Percentiles rank a stretch among this genome's conserved stretches.
Evolutionary conservation across 1,284 basidiomycete species (phyloP).

Genomic region (Uromyces viciae-fabae): DNA sequence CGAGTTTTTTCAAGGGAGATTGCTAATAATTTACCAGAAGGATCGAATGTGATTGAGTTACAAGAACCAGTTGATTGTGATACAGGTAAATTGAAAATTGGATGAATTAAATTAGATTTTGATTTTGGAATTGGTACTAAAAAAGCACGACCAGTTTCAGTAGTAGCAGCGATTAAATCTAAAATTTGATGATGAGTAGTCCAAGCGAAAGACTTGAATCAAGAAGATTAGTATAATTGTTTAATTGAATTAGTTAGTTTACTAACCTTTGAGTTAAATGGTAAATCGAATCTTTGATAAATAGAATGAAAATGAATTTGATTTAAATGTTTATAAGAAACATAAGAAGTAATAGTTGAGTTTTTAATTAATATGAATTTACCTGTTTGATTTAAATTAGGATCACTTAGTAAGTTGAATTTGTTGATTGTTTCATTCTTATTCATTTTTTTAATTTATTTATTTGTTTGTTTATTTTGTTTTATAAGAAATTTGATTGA

Average conservation of each 20-base stretch:
- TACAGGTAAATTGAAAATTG: slow-evolving; percentile 12
- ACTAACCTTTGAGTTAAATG: background rate
- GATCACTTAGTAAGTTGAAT: slow-evolving; percentile 9
- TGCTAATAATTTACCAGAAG: slow-evolving; percentile 33
- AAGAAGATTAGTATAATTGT: background rate
- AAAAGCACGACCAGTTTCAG: slow-evolving; percentile 10
- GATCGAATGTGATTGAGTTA: slow-evolving; percentile 29
- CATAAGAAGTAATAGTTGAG: background rate
- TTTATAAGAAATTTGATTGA: no score
- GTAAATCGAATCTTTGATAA: background rate
- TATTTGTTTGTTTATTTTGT: no score
- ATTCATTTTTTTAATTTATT: no score
- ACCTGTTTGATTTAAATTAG: background rate
- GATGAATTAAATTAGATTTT: background rate
- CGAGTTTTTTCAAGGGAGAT: slow-evolving; percentile 30
- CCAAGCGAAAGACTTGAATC: slow-evolving; percentile 20
- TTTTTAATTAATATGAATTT: slow-evolving; percentile 1
- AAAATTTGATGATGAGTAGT: slow-evolving; percentile 18
- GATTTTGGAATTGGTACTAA: slow-evolving; percentile 3
- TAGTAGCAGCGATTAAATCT: slow-evolving; percentile 29
- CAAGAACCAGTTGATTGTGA: background rate
- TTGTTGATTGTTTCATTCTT: no score
- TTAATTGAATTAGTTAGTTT: background rate
- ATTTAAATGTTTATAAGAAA: background rate
- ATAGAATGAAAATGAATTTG: background rate